Evolutionary conservation across 345 rosid species (phyloP).

Genomic region (Brassica napus): Da-Ae NC_063452.1:64274001-64274500

Average conservation of each 20-base stretch:
- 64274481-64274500: slow-evolving; percentile 87
- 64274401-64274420: slow-evolving; percentile 63
- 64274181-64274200: slow-evolving; percentile 61
- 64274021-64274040: slow-evolving; percentile 35
- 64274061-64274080: slow-evolving; percentile 33
- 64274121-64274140: slow-evolving; percentile 87
- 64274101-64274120: slow-evolving; percentile 90
- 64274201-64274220: slow-evolving; percentile 67
- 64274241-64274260: slow-evolving; percentile 69
- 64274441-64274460: slow-evolving; percentile 98
- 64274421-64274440: slow-evolving; percentile 95
- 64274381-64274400: slow-evolving; percentile 61
- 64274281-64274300: slow-evolving; percentile 91
- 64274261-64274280: slow-evolving; percentile 82
- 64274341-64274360: slow-evolving; percentile 48
- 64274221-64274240: slow-evolving; percentile 74
- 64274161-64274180: slow-evolving; percentile 80
- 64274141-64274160: slow-evolving; percentile 76
- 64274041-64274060: slow-evolving; percentile 19
- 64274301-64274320: slow-evolving; percentile 81
- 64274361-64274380: slow-evolving; percentile 54
- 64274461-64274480: slow-evolving; percentile 88
- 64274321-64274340: slow-evolving; percentile 67
- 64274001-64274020: slow-evolving; percentile 14
- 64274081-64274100: slow-evolving; percentile 81